Evolutionary conservation across 495 filamentous ascomycete genomes (phyloP), one percentile per base, ranked within the genome.

Genomic region (Aspergillus taichungensis): DNA sequence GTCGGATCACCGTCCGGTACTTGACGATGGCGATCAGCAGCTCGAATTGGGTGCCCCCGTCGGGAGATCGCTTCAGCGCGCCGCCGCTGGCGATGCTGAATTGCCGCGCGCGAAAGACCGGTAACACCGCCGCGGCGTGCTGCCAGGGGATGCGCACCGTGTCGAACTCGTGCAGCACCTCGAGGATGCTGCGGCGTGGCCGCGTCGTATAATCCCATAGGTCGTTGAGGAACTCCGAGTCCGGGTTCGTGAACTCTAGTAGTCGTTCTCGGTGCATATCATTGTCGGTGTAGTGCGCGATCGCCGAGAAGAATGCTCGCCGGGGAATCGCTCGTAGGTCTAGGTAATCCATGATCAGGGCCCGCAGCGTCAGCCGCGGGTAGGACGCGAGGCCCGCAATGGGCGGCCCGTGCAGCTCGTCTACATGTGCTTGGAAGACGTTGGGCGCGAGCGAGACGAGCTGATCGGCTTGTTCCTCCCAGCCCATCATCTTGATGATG

Each of bases 121-220:
- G 92, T 44, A 98, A 76, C 12, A 88, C 64, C 31, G 78, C 76
- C 1, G 81, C 71, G 0, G 79, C 75, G 46, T 81, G 79, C 32
- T 84, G 65, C 70, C 80, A 87, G 0, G 91, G 88, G 5, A 99
- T 80, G 45, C 79, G 79, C 37, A 97, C 85, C 6, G 76, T 79
- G 39, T 85, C 74, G 57, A 99, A 97, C 49, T 99, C 92, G 36
- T 88, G 78, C 18, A 99, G 71, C 1, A 95, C 81, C 59, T 99
- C 92, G 6, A 99, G 62, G 51, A 96, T 94, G 49, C 83, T 90
- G 34, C 92, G 82, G 37, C 92, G 82, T 6, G 92, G 91, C 6
- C 94, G 84, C 5, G 88, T 88, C 1, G 90, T 91, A 60, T 97
- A 99, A 59, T 99, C 94, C 68, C 84, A 95, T 12, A 94, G 78